Evolutionary conservation across 352 stramenopile species (phyloP).

Genomic region (Phytophthora sansomeana): DNA sequence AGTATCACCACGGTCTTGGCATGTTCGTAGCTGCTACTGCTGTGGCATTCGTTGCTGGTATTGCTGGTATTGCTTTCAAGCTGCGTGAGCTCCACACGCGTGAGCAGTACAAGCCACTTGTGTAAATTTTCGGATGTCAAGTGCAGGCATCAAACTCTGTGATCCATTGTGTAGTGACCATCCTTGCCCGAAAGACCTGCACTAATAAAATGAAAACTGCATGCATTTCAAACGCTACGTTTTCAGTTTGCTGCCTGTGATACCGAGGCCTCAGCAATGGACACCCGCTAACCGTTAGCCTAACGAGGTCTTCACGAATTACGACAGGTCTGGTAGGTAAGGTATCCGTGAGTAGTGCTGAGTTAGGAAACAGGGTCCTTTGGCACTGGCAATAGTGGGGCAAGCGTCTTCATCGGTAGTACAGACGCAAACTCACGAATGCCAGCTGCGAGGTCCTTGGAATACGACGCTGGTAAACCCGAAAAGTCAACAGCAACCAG

Average conservation of each 20-base stretch:
- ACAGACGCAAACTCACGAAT: not conserved
- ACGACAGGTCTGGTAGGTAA: constrained; percentile 1
- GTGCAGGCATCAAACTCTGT: not conserved
- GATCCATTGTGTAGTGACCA: not conserved
- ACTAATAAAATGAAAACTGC: not conserved
- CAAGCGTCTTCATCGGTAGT: not conserved
- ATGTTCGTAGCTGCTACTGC: not conserved
- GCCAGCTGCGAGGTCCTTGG: constrained; percentile 1
- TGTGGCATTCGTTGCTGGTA: constrained; percentile 2
- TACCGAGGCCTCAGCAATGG: not conserved
- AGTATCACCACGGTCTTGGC: constrained; percentile 4
- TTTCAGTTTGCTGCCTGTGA: not conserved
- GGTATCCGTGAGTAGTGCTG: not conserved
- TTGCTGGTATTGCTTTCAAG: constrained; percentile 15
- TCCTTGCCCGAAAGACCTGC: not conserved
- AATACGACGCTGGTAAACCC: not conserved
- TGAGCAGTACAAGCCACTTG: constrained; percentile 19
- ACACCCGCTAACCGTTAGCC: constrained; percentile 9
- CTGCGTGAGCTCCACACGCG: constrained; percentile 2
- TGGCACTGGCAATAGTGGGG: not conserved
- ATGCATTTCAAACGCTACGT: not conserved
- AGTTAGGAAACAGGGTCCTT: too few relatives aligned
- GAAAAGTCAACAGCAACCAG: not conserved
- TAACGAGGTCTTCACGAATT: constrained; percentile 6
- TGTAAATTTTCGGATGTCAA: not conserved